A percentile compares a stretch with the other conserved stretches of the same genome.
Conservation (phyloP, 345 rosid genomes). For the Populus deltoides region DNA sequence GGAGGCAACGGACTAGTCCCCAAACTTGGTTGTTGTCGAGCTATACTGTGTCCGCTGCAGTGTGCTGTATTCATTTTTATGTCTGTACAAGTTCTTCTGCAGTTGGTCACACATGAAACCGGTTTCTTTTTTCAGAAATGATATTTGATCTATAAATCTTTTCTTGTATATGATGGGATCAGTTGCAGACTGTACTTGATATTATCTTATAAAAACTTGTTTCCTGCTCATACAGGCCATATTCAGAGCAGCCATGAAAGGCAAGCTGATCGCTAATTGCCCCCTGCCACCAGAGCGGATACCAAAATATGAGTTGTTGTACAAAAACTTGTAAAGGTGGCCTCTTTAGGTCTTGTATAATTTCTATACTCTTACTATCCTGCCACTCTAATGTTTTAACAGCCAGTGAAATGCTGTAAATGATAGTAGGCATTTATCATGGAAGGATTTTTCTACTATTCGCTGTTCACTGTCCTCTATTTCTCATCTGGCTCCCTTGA, state of each 20-base stretch:
- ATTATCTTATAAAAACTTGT: not conserved
- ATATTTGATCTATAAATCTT: not conserved
- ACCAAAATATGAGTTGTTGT: conserved; percentile 75
- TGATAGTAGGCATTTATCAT: too few species aligned
- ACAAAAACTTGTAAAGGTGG: conserved; percentile 45
- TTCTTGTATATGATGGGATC: not conserved
- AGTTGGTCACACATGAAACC: not conserved
- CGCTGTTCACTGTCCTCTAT: too few species aligned
- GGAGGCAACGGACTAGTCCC: too few species aligned
- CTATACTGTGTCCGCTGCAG: too few species aligned
- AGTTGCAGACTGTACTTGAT: not conserved
- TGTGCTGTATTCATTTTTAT: not conserved
- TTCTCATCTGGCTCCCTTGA: too few species aligned
- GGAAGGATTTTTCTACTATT: too few species aligned
- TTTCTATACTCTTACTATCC: too few species aligned
- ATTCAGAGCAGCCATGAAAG: conserved; percentile 93
- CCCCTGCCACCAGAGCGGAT: conserved; percentile 77
- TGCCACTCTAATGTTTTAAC: too few species aligned
- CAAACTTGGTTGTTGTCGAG: too few species aligned
- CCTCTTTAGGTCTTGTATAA: too few species aligned
- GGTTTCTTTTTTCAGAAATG: not conserved
- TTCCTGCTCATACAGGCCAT: conserved; percentile 50
- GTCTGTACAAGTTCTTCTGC: not conserved
- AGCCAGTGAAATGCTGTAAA: too few species aligned
- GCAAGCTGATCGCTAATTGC: conserved; percentile 76